Evolutionary conservation across 176 grass and related monocot genomes (phyloP).

Genomic region (Oryza coarctata): DNA sequence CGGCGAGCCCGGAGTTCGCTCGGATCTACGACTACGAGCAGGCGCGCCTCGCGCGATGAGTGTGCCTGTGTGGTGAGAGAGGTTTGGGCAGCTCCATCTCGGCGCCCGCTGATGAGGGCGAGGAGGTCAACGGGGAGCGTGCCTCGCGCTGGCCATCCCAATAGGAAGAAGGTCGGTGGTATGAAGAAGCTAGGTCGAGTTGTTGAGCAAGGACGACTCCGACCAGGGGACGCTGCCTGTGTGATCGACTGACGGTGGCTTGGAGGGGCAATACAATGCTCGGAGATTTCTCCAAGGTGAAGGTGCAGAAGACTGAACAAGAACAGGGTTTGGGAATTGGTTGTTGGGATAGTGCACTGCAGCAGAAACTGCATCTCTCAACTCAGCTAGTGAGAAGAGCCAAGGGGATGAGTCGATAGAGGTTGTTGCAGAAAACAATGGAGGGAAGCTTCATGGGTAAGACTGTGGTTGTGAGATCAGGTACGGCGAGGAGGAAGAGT

Average conservation of each 20-base stretch:
- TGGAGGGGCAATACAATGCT: constrained; percentile 27
- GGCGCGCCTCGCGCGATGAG: constrained; percentile 29
- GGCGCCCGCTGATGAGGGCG: constrained; percentile 38
- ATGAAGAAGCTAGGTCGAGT: constrained; percentile 27
- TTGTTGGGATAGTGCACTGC: constrained; percentile 46
- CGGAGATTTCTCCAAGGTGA: constrained; percentile 6
- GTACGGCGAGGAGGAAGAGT: constrained; percentile 35
- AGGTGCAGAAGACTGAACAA: constrained; percentile 45
- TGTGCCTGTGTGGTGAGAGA: constrained; percentile 29
- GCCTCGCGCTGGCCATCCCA: not conserved
- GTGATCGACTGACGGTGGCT: constrained; percentile 11
- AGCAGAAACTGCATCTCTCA: constrained; percentile 52
- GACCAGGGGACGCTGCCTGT: constrained; percentile 2
- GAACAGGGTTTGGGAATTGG: constrained; percentile 24
- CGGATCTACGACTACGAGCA: constrained; percentile 33
- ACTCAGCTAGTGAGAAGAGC: constrained; percentile 39
- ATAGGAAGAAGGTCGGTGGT: constrained; percentile 31
- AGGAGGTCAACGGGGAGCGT: constrained; percentile 35
- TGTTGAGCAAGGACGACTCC: constrained; percentile 27
- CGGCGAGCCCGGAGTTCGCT: constrained; percentile 22
- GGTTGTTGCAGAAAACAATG: constrained; percentile 16
- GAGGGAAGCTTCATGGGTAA: constrained; percentile 53
- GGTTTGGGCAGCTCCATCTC: constrained; percentile 41
- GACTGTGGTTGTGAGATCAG: constrained; percentile 36
- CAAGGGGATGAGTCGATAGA: constrained; percentile 33